These are phyloP conservation scores for Aureobasidium sp. DNA, from an alignment of 2,329 filamentous ascomycete genomes.

Conservation along the genomic window DNA sequence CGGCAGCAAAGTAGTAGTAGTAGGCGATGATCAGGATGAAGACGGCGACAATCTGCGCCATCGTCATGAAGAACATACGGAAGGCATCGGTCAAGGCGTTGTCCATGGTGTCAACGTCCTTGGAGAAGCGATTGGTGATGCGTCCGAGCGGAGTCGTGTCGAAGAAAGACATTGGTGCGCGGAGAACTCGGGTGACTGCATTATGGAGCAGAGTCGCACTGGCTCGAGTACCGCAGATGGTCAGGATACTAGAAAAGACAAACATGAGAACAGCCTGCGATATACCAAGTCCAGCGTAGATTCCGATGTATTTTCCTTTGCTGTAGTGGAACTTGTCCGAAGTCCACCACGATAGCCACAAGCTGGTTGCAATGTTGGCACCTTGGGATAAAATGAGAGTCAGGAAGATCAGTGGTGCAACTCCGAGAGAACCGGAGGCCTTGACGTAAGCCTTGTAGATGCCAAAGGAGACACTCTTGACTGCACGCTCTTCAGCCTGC, in stretches of 20 bases:
- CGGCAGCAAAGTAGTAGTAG: slow-evolving; percentile 88
- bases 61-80: slow-evolving; percentile 90
- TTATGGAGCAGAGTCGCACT: slow-evolving; percentile 84
- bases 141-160: slow-evolving; percentile 96
- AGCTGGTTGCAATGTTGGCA: slow-evolving; percentile 85
- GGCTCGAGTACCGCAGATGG: slow-evolving; percentile 81
- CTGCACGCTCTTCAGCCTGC: slow-evolving; percentile 77
- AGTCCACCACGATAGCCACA: slow-evolving; percentile 98
- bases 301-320: slow-evolving; percentile 74
- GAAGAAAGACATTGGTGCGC: slow-evolving; percentile 88
- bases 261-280: slow-evolving; percentile 82
- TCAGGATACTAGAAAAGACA: slow-evolving; percentile 79
- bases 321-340: slow-evolving; percentile 76
- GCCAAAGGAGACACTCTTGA: slow-evolving; percentile 80
- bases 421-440: slow-evolving; percentile 76
- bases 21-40: slow-evolving; percentile 95
- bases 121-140: slow-evolving; percentile 96
- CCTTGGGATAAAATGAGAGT: slow-evolving; percentile 79
- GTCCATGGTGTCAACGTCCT: slow-evolving; percentile 97
- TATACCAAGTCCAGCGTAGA: slow-evolving; percentile 76
- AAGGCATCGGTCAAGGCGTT: slow-evolving; percentile 91
- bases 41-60: slow-evolving; percentile 83
- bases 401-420: slow-evolving; percentile 69
- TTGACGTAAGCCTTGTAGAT: slow-evolving; percentile 83
- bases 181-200: slow-evolving; percentile 79